Conservation (phyloP, 331 rosid species). For the Acacia pycnantha region DNA sequence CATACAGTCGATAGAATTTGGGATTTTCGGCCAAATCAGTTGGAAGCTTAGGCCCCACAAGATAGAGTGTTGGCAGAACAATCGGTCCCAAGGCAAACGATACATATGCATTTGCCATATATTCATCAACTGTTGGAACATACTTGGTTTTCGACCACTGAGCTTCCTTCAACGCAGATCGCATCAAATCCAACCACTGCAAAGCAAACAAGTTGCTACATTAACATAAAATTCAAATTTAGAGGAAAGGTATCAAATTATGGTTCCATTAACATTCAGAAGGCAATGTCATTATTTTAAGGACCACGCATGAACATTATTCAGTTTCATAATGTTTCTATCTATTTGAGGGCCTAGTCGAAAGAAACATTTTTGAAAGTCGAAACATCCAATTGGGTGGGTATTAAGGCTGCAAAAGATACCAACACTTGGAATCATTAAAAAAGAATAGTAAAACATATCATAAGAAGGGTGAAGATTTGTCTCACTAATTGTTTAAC, state of each 20-base stretch:
- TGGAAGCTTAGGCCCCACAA: constrained; percentile 75
- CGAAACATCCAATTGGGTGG: not conserved
- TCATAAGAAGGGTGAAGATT: constrained; percentile 11
- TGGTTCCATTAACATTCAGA: not conserved
- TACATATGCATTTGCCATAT: constrained; percentile 59
- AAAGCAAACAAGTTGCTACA: constrained; percentile 21
- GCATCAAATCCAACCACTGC: constrained; percentile 80
- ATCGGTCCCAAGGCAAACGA: constrained; percentile 81
- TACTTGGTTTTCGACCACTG: constrained; percentile 55
- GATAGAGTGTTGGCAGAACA: constrained; percentile 76
- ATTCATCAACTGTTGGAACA: constrained; percentile 65
- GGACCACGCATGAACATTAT: not conserved
- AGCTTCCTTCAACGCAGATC: constrained; percentile 73
- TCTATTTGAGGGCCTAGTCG: not conserved
- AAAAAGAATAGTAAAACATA: constrained; percentile 5
- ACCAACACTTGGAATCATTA: not conserved
- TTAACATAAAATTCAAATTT: not conserved
- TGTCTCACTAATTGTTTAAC: constrained; percentile 60
- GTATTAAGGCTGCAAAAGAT: not conserved
- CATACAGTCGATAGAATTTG: constrained; percentile 46
- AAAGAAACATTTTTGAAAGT: not conserved
- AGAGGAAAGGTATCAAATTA: not conserved
- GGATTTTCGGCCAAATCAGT: constrained; percentile 34
- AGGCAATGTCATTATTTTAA: not conserved
- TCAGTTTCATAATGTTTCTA: not conserved